A percentile compares a stretch with the other conserved stretches of the same genome.
Conservation (phyloP, 1,139 yeast species). For the Pichia sp. region DNA sequence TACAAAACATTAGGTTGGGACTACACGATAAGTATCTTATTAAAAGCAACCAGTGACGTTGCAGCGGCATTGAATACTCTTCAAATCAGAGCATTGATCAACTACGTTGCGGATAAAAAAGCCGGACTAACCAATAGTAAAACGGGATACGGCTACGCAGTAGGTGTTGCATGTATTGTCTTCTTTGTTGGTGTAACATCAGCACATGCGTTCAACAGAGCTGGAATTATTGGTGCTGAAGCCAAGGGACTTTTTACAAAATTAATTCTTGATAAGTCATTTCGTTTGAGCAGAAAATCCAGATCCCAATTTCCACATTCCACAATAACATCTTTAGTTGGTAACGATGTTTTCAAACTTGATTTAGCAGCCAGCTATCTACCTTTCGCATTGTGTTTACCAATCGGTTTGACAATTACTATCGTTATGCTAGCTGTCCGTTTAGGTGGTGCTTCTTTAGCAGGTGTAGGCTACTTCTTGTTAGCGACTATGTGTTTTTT, state of each 20-base stretch:
- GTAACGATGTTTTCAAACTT: conserved; percentile 72
- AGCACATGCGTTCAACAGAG: conserved; percentile 57
- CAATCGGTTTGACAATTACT: conserved; percentile 51
- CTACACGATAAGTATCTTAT: not conserved
- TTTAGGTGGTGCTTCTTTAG: conserved; percentile 68
- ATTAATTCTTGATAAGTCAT: conserved; percentile 61
- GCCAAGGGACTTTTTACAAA: conserved; percentile 60
- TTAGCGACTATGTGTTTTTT: conserved; percentile 32
- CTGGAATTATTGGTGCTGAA: conserved; percentile 64
- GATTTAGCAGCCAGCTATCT: conserved; percentile 66
- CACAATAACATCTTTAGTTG: conserved; percentile 65
- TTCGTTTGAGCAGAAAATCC: conserved; percentile 54
- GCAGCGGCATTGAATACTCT: conserved; percentile 40
- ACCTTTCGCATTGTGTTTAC: conserved; percentile 38
- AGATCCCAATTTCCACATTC: conserved; percentile 60
- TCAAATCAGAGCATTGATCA: conserved; percentile 47
- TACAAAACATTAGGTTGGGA: not conserved
- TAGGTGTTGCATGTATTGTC: conserved; percentile 48
- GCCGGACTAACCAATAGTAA: conserved; percentile 34
- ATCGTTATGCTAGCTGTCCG: conserved; percentile 62
- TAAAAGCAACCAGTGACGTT: conserved; percentile 33
- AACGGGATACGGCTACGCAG: conserved; percentile 56
- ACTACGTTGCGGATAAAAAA: conserved; percentile 38
- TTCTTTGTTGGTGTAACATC: conserved; percentile 48
- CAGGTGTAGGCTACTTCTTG: conserved; percentile 56